phyloP scores from a whole-genome alignment of 257 asterid species.

The Linderniella brevidens region DNA sequence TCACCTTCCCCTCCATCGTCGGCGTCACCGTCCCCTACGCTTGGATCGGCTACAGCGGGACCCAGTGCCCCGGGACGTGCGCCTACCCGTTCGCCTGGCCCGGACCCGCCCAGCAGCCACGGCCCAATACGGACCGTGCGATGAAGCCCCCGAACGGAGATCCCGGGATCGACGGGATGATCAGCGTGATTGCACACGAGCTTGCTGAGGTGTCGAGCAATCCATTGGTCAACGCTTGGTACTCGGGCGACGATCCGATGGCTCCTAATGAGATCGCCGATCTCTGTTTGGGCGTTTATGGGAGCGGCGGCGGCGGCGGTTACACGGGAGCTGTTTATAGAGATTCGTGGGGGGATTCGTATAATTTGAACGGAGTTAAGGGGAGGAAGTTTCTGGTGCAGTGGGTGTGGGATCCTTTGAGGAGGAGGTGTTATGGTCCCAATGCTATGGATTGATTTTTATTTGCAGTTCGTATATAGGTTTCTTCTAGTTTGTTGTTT shows the following conservation, averaged over 20 bases:
- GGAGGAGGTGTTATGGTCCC: conserved; percentile 54
- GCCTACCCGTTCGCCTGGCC: conserved; percentile 68
- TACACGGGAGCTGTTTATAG: conserved; percentile 37
- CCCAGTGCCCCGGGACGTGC: conserved; percentile 57
- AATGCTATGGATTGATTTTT: conserved; percentile 37
- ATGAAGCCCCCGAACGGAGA: conserved; percentile 58
- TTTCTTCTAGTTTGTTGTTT: too few relatives aligned
- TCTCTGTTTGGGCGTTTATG: conserved; percentile 54
- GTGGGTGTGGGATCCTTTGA: conserved; percentile 64
- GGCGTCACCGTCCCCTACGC: conserved; percentile 63
- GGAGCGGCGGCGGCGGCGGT: conserved; percentile 70
- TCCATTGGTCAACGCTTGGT: conserved; percentile 69
- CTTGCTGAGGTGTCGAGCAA: conserved; percentile 57
- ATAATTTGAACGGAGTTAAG: conserved; percentile 42
- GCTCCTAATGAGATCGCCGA: conserved; percentile 74
- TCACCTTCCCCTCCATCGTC: conserved; percentile 48
- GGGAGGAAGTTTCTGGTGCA: conserved; percentile 73
- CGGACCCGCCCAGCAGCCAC: conserved; percentile 18
- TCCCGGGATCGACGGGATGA: conserved; percentile 59
- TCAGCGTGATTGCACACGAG: conserved; percentile 77
- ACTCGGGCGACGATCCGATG: conserved; percentile 49
- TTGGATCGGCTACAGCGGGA: conserved; percentile 64
- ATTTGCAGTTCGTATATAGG: background rate
- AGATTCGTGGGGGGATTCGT: conserved; percentile 43
- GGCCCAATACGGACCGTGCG: conserved; percentile 9